Base-by-base conservation (phyloP, 257 asterid species). In the Linderniella brevidens region DNA sequence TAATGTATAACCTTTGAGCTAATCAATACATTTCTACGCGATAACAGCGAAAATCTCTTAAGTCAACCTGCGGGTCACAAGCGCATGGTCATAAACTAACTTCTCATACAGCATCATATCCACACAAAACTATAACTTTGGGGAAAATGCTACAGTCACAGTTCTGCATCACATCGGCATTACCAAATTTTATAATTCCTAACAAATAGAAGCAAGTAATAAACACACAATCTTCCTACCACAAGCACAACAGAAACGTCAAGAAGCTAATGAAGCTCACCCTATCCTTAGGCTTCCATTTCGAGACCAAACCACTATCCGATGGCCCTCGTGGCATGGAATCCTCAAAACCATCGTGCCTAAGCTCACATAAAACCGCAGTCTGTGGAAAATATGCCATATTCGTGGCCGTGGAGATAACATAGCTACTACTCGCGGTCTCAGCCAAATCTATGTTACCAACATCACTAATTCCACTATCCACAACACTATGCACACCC, bases 281-380 rank as follows among this genome's bases (percentile, higher is more conserved):
- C 65, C 93, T 70, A 51, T 85, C 99, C 57, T 72, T 64, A 1
- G 99, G 96, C 58, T 93, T 64, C 99, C 99, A 90, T 70, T 79
- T 90, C 46, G 93, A 85, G 58, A 90, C 93, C 55, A 85, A 55
- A 15, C 98, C 98, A 48, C 85, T 79, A 56, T 90, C 94, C 14
- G 82, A 66, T 11, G 94, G 98, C 13, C 98, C 93, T 8, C 80
- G 62, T 8, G 93, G 96, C 53, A 73, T 59, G 37, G 74, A 64
- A 18, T 77, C 82, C 79, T 90, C 98, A 43, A 90, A 85, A 4
- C 82, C 92, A 39, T 85, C 93, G 48, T 90, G 98, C 64, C 98
- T 69, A 19, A 81, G 80, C 79, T 90, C 98, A 68, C 86, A 77
- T 68, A 90, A 66, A 54, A 90, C 96, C 17, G 78, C 59, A 47